Evolutionary conservation across 208 protist species (phyloP).

Genomic region (Phytomonas francai): DNA sequence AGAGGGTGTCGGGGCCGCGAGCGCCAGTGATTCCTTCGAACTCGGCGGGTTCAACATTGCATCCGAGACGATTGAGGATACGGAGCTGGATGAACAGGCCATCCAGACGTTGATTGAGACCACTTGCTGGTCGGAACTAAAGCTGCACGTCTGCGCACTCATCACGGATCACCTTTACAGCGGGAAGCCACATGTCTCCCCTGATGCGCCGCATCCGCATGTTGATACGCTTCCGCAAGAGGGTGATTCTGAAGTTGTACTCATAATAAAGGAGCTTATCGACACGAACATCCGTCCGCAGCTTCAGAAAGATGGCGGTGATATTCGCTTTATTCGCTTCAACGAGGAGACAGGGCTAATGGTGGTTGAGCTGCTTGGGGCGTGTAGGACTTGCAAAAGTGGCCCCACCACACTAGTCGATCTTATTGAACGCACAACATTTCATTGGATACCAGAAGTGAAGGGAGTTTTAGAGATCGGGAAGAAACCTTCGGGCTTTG

Average conservation of each 20-base stretch:
- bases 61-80: background rate
- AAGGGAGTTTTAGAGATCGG: constrained; percentile 46
- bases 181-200: constrained; percentile 61
- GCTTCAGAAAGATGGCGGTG: constrained; percentile 88
- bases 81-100: constrained; percentile 35
- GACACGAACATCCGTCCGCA: constrained; percentile 74
- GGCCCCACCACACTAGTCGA: constrained; percentile 79
- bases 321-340: constrained; percentile 81
- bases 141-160: constrained; percentile 71
- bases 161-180: constrained; percentile 81
- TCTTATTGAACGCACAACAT: constrained; percentile 85
- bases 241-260: constrained; percentile 78
- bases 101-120: constrained; percentile 48
- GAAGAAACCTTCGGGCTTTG: constrained; percentile 15
- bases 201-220: constrained; percentile 70
- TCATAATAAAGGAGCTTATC: constrained; percentile 90
- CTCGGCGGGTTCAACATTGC: background rate
- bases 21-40: background rate
- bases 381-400: constrained; percentile 82
- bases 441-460: constrained; percentile 90
- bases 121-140: constrained; percentile 76
- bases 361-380: constrained; percentile 86
- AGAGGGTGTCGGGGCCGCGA: background rate
- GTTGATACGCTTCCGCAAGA: constrained; percentile 76
- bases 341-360: constrained; percentile 42